phyloP scores from a whole-genome alignment of 768 basidiomycete species.

The Exidia glandulosa region DNA sequence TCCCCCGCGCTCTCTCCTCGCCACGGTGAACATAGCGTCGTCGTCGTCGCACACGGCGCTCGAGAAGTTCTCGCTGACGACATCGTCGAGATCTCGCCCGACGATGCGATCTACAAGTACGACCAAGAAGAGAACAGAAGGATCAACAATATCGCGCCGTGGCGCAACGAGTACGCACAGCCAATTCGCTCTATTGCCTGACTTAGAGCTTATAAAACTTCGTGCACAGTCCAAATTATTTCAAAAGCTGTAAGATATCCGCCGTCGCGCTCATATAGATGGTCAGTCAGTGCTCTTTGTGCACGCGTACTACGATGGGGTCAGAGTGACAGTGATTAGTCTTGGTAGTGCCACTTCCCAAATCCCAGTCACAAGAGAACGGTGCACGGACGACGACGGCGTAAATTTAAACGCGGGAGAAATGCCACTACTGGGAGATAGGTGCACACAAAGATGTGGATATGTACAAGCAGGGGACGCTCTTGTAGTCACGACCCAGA shows the following conservation, averaged over 20 bases:
- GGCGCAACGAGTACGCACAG: slow-evolving; percentile 66
- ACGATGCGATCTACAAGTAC: slow-evolving; percentile 72
- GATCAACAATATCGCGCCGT: slow-evolving; percentile 62
- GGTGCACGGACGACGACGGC: too few relatives aligned
- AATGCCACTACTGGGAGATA: too few relatives aligned
- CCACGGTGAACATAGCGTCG: not conserved
- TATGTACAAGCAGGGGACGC: too few relatives aligned
- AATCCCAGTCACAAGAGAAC: too few relatives aligned
- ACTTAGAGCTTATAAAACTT: not conserved
- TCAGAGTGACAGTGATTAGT: too few relatives aligned
- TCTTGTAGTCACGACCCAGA: too few relatives aligned
- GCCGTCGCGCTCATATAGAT: slow-evolving; percentile 40
- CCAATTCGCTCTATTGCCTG: not conserved
- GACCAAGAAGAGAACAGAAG: slow-evolving; percentile 57
- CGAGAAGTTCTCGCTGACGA: slow-evolving; percentile 62
- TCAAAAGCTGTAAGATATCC: slow-evolving; percentile 34
- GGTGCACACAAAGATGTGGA: too few relatives aligned
- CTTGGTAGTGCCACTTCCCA: too few relatives aligned
- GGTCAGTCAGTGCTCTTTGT: too few relatives aligned
- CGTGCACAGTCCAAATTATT: slow-evolving; percentile 28
- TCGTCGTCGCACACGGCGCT: slow-evolving; percentile 37
- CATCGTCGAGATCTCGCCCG: slow-evolving; percentile 54
- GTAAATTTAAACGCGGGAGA: too few relatives aligned
- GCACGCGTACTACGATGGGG: too few relatives aligned
- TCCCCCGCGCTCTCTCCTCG: not conserved